Evolutionary conservation across 495 filamentous ascomycete species (phyloP), one percentile per base, ranked within the genome.

Genomic region (Astrothelium subdiscretum): DNA sequence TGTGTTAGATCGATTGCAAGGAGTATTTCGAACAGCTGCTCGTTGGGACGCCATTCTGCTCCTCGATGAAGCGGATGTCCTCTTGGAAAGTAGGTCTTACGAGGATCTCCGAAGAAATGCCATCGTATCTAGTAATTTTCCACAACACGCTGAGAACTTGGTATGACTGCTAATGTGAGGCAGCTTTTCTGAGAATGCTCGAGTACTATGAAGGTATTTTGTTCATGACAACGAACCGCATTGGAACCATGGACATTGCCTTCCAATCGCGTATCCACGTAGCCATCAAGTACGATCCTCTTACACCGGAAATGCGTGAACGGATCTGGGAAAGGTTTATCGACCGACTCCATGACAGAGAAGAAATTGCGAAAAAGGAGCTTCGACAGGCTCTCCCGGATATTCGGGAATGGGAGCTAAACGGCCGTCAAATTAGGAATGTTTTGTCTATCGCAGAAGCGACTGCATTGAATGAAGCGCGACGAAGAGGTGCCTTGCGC

Each of bases 31-130:
- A 5, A 48, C 11, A 4, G 59, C 59, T 6, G 13, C 31, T 5
- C 29, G 59, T 5, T 51, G 29, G 59, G 31, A 60, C 10, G 59
- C 59, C n/a, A 40, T 60, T 15, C 59, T 60, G 4, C 2, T 60
- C 4, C 24, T 60, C n/a, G 57, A 59, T 32, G 57, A 59, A 32
- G 57, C 57, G 6, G 57, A 59, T 32, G 57, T 59, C 11, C 13
- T 60, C 18, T 40, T 60, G 13, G 59, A 60, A 26, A 44, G 12
- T 22, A 10, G 59, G 2, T 60, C 59, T 4, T 60, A 15, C 24
- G 59, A 60, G 24, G 59, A 60, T 40, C 11, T 60, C 18, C 12
- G 59, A 60, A 35, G 59, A 44, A 60, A 60, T 26, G 59, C 31
- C 4, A n/a, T 60, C 1, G 59, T 60, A n/a, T 60, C 59, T 5